Evolutionary conservation across 2,329 filamentous ascomycete species (phyloP), one percentile per base, ranked within the genome.

Genomic region (Colletotrichum orbiculare): DNA sequence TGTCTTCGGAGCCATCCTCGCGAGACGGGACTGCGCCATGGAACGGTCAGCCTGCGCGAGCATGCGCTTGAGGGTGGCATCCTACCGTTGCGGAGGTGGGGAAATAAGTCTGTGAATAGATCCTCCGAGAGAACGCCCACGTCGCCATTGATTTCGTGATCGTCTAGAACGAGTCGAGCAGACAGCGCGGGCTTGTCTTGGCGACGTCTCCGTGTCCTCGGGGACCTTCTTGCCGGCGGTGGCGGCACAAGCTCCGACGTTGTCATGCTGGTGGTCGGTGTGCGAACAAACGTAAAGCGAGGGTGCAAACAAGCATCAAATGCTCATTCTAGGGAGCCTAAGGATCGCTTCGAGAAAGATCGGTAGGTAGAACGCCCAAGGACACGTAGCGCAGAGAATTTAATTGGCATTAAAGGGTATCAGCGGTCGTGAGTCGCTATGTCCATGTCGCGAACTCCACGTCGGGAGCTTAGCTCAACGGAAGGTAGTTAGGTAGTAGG

Each of bases 51-150:
- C 15, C n/a, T 42, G 37, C 43, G 11, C 33, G 17, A 11, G 41
- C 15, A 6, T 8, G 42, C 12, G 17, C 11, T 8, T 5, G 8
- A 12, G 10, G 15, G 13, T 35, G 63, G 47, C 50, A 38, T 33
- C 85, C 77, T 75, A 89, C 86, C 76, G 73, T 82, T 72, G 69
- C 79, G 78, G 71, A 85, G 73, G 71, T 87, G 81, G 67, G 92
- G 89, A 79, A 96, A 94, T 55, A 98, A 85, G 73, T 96, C 91
- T 50, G 85, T 83, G 72, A 94, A 93, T 55, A 99, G 84, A 76
- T 97, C 93, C 72, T 93, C 90, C 11, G 95, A 97, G 57, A 98
- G 79, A 69, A 96, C 87, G 68, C 94, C 96, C 67, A 94, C 85
- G 74, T 97, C 93, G 57, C 92, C 93, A 78, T 91, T 92, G 72